Conservation (phyloP, 306 rosid genomes). For the Heteromeles arbutifolia region DNA sequence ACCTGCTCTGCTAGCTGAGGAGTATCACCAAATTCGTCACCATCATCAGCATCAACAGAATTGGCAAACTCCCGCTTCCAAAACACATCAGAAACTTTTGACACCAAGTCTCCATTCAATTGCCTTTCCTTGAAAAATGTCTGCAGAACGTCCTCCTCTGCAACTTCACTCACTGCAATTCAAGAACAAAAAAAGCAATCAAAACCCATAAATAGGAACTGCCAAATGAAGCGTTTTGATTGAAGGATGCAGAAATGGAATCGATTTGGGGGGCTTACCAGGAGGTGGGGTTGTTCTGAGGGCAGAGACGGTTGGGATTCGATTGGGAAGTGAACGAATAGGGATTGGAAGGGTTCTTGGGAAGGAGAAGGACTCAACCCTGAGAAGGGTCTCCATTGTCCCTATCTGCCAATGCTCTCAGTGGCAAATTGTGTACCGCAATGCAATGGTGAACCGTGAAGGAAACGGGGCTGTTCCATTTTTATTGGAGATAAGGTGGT, state of each 20-base stretch:
- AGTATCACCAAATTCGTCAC: slow-evolving; percentile 13
- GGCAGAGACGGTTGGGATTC: slow-evolving; percentile 21
- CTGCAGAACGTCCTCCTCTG: slow-evolving; percentile 63
- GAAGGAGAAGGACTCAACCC: slow-evolving; percentile 40
- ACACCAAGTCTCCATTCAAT: slow-evolving; percentile 62
- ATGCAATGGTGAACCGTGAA: too few relatives aligned
- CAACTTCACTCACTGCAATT: slow-evolving; percentile 39
- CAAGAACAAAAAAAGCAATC: background rate
- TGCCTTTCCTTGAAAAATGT: slow-evolving; percentile 69
- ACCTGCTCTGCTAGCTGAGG: slow-evolving; percentile 48
- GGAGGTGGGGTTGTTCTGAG: slow-evolving; percentile 40
- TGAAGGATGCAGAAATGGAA: background rate
- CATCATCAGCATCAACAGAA: slow-evolving; percentile 21
- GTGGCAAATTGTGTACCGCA: background rate
- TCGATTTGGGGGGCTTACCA: slow-evolving; percentile 20
- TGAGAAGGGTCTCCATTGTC: slow-evolving; percentile 47
- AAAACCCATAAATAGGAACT: background rate
- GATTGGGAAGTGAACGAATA: slow-evolving; percentile 28
- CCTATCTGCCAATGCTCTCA: background rate
- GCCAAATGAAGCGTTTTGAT: background rate
- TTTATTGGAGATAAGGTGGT: too few relatives aligned
- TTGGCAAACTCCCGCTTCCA: slow-evolving; percentile 50
- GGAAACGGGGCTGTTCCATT: too few relatives aligned
- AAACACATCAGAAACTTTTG: slow-evolving; percentile 69
- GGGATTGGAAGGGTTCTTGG: slow-evolving; percentile 27